Evolutionary conservation across 148 eudicot species (phyloP), one percentile per base, ranked within the genome.

Genomic region (Simmondsia chinensis): DNA sequence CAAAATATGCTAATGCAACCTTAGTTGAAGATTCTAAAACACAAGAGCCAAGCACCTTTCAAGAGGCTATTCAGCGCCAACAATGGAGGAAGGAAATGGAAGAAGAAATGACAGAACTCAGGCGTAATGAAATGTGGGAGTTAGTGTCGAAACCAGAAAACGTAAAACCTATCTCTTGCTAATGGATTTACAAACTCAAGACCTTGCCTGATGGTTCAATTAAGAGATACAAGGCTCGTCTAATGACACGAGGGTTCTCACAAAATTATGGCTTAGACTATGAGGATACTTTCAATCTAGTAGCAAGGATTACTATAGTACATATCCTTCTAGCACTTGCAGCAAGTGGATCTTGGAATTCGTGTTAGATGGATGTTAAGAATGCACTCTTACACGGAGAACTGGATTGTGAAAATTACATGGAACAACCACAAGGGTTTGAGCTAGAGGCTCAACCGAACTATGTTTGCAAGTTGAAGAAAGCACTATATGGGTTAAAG

Each of bases 391-490:
- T 12, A 38, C 33, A 46, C 20, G 21, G 45, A 14, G 45, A 37
- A 8, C 14, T 27, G 3, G 45, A 52, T 39, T 15, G 34, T 6
- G 45, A 38, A 5, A 52, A 24, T 14, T 52, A 57, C 17, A 57
- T 46, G 38, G 9, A 47, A 4, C 54, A 57, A 47, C 62, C 58
- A 11, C 0, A 7, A 2, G 49, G 59, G 7, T 54, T 42, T 10
- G 14, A 20, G 6, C 20, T 7, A 4, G n/a, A 20, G 14, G 7
- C 4, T 4, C 14, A 22, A 1, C 45, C 3, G n/a, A 8, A 28
- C 19, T 20, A 29, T 32, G 49, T 59, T 9, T 59, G 56, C 46
- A 59, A 59, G 27, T 13, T 59, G 2, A 37, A 40, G 37, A 48
- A 57, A 15, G 62, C 62, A 0, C 18, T 39, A 1, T 57, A 57